These are phyloP conservation scores for Paragyromitra xinjiangensis DNA, from an alignment of 495 filamentous ascomycete genomes.

Conservation along the genomic window DNA sequence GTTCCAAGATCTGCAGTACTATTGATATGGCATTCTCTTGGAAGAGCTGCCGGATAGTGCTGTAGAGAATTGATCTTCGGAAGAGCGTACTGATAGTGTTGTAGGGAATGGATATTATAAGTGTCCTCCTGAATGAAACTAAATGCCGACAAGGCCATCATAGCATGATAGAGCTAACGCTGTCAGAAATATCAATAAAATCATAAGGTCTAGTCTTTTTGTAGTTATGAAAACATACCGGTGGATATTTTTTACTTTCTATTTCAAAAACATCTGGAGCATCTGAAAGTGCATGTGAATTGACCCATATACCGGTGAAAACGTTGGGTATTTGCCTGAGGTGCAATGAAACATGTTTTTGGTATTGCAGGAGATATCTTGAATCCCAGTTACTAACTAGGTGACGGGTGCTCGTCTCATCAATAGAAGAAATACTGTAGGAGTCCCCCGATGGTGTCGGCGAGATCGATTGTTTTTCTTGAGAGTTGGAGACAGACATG, in stretches of 20 bases:
- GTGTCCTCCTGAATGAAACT: constrained; percentile 63
- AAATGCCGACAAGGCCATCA: constrained; percentile 69
- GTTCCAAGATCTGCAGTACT: constrained; percentile 62
- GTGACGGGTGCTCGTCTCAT: constrained; percentile 18
- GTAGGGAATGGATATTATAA: constrained; percentile 64
- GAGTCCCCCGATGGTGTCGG: constrained; percentile 40
- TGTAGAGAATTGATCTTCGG: constrained; percentile 61
- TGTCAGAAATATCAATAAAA: constrained; percentile 43
- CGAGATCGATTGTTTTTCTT: constrained; percentile 36
- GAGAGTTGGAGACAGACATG: constrained; percentile 27
- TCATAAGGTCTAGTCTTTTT: background rate
- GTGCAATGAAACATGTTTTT: constrained; percentile 33
- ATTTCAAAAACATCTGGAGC: constrained; percentile 57
- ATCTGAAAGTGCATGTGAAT: constrained; percentile 19
- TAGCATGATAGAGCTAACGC: constrained; percentile 67
- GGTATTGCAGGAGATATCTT: constrained; percentile 44
- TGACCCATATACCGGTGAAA: constrained; percentile 32
- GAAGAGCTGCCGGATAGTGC: constrained; percentile 53
- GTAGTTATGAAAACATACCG: constrained; percentile 59
- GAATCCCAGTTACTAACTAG: constrained; percentile 18
- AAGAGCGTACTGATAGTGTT: constrained; percentile 68
- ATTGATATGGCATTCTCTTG: constrained; percentile 34
- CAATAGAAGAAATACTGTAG: constrained; percentile 23
- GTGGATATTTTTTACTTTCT: constrained; percentile 63
- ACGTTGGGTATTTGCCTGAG: constrained; percentile 44